Evolutionary conservation across 495 filamentous ascomycete genomes (phyloP).

Genomic region (Podospora comata): DNA sequence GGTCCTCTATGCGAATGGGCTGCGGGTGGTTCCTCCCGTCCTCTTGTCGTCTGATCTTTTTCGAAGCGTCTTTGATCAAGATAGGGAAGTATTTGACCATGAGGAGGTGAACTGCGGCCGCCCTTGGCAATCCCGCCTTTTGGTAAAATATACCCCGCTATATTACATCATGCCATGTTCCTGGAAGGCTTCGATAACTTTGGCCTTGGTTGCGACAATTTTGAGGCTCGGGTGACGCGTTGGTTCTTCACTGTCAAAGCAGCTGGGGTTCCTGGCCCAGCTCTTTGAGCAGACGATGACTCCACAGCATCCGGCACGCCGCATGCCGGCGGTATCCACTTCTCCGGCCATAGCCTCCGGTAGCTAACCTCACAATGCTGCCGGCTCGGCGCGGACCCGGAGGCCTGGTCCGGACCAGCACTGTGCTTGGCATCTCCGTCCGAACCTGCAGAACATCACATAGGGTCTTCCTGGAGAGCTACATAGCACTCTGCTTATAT

Average conservation of each 20-base stretch:
- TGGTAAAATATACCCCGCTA: background rate
- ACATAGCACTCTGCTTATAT: background rate
- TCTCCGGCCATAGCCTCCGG: background rate
- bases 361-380: background rate
- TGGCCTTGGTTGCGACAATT: background rate
- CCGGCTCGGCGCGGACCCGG: slow-evolving; percentile 1
- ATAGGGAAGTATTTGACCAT: background rate
- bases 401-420: background rate
- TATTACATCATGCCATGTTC: slow-evolving; percentile 9
- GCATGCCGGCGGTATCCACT: background rate
- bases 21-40: background rate
- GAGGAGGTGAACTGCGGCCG: background rate
- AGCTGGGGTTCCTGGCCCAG: background rate
- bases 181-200: background rate
- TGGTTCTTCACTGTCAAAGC: background rate
- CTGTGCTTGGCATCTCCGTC: background rate
- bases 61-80: background rate
- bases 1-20: background rate
- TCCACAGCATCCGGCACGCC: background rate
- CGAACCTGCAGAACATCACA: background rate
- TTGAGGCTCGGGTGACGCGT: background rate
- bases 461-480: background rate
- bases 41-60: background rate
- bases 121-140: slow-evolving; percentile 1
- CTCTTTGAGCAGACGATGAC: background rate